Conservation (phyloP, 306 rosid genomes). For the Sindora glabra region DNA sequence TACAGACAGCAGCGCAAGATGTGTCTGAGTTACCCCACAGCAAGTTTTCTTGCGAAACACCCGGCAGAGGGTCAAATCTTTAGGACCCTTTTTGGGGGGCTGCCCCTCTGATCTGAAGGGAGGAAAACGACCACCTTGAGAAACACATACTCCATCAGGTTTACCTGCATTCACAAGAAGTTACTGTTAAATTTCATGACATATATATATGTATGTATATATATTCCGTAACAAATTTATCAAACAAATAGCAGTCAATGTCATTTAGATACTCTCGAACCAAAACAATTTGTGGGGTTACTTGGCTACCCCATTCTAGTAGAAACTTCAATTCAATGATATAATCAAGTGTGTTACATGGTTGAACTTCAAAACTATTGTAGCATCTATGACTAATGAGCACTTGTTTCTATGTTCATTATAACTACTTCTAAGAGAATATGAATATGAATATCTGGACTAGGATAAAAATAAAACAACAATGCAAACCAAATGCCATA, state of each 20-base stretch:
- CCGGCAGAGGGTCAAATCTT: constrained; percentile 81
- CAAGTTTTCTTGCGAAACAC: constrained; percentile 78
- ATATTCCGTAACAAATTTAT: background rate
- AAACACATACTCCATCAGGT: constrained; percentile 56
- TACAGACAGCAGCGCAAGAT: constrained; percentile 65
- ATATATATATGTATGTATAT: too few relatives aligned
- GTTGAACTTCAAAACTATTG: background rate
- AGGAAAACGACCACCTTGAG: constrained; percentile 86
- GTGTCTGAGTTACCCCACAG: constrained; percentile 73
- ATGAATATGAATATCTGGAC: background rate
- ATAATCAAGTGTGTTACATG: constrained; percentile 1
- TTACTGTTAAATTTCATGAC: background rate
- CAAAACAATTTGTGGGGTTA: background rate
- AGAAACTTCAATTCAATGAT: background rate
- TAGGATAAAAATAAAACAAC: background rate
- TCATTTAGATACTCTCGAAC: background rate
- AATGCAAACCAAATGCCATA: background rate
- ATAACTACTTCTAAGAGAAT: background rate
- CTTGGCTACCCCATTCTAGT: background rate
- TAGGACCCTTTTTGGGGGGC: constrained; percentile 70
- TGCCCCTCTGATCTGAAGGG: constrained; percentile 67
- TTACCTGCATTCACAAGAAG: constrained; percentile 37
- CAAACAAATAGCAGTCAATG: background rate
- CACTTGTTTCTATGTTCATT: too few relatives aligned
- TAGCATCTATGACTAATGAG: background rate